Percentiles rank a stretch among this genome's conserved stretches.
These are phyloP conservation scores for Macrophomina tecta DNA, from an alignment of 2,329 filamentous ascomycete genomes.

Conservation along the genomic window DNA sequence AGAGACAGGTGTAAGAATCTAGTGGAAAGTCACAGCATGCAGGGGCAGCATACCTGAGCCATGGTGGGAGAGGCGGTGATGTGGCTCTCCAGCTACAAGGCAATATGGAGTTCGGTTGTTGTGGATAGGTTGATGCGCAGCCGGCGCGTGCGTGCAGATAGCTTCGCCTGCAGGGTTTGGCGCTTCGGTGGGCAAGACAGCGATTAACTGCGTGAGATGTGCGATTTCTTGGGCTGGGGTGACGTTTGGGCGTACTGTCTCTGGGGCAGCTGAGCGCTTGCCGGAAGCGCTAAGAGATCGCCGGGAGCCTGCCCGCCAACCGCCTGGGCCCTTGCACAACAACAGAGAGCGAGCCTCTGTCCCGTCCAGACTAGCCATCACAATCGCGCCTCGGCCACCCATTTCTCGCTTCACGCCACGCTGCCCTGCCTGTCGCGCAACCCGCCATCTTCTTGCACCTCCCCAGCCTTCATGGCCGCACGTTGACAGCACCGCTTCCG, in stretches of 20 bases:
- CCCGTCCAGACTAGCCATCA: slow-evolving; percentile 13
- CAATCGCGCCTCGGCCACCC: slow-evolving; percentile 22
- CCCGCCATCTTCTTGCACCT: slow-evolving; percentile 5
- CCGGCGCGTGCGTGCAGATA: background rate
- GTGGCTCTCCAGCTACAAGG: background rate
- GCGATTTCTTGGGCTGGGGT: slow-evolving; percentile 8
- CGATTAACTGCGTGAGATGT: background rate
- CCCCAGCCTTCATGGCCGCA: slow-evolving; percentile 14
- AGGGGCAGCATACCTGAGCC: slow-evolving; percentile 19
- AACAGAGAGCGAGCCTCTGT: slow-evolving; percentile 7
- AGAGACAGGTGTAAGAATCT: background rate
- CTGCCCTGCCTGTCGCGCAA: slow-evolving; percentile 17
- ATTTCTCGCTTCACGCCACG: slow-evolving; percentile 25
- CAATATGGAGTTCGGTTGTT: background rate
- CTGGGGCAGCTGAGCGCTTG: slow-evolving; percentile 22
- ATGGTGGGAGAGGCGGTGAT: background rate
- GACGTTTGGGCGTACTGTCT: slow-evolving; percentile 17
- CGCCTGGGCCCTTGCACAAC: slow-evolving; percentile 13
- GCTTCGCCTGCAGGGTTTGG: background rate
- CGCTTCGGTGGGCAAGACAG: background rate
- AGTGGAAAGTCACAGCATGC: background rate
- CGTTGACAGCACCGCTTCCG: slow-evolving; percentile 4
- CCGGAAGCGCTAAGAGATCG: slow-evolving; percentile 21
- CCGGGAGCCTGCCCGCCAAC: slow-evolving; percentile 19
- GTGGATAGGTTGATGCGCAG: background rate